phyloP scores from a whole-genome alignment of 208 protist species.

The Acanthamoeba triangularis region DNA sequence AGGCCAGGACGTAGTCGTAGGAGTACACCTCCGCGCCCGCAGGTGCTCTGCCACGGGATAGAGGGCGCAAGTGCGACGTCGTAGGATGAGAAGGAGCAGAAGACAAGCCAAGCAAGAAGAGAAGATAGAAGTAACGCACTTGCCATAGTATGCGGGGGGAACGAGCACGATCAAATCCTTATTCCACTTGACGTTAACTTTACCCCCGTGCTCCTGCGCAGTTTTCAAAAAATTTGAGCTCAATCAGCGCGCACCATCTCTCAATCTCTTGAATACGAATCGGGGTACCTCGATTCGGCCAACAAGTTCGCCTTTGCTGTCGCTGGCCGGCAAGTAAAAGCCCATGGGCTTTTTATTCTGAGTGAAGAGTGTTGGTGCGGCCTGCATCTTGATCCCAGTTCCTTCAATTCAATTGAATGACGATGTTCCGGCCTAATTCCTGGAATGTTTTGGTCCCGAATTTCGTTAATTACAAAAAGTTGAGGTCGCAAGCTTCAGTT shows the following conservation, averaged over 20 bases:
- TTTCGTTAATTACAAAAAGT: too few species aligned
- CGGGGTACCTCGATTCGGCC: not conserved
- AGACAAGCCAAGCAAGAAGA: too few species aligned
- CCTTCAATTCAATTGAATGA: too few species aligned
- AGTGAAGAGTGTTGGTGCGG: not conserved
- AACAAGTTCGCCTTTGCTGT: not conserved
- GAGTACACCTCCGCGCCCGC: not conserved
- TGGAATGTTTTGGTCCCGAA: too few species aligned
- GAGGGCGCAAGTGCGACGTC: not conserved
- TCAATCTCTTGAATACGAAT: too few species aligned
- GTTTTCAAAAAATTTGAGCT: too few species aligned
- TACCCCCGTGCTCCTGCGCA: not conserved
- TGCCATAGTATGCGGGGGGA: not conserved
- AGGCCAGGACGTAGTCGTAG: not conserved
- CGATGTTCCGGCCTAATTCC: too few species aligned
- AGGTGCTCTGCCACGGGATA: not conserved
- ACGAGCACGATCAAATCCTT: not conserved
- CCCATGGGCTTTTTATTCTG: not conserved
- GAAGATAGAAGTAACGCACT: too few species aligned
- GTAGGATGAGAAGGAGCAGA: not conserved
- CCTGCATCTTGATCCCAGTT: slow-evolving; percentile 30
- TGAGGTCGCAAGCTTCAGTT: too few species aligned
- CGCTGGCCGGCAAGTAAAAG: not conserved
- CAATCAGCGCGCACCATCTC: too few species aligned
- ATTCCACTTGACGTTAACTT: not conserved